Conservation (phyloP, 805 yeast species). For the Candida wancherniae region DNA sequence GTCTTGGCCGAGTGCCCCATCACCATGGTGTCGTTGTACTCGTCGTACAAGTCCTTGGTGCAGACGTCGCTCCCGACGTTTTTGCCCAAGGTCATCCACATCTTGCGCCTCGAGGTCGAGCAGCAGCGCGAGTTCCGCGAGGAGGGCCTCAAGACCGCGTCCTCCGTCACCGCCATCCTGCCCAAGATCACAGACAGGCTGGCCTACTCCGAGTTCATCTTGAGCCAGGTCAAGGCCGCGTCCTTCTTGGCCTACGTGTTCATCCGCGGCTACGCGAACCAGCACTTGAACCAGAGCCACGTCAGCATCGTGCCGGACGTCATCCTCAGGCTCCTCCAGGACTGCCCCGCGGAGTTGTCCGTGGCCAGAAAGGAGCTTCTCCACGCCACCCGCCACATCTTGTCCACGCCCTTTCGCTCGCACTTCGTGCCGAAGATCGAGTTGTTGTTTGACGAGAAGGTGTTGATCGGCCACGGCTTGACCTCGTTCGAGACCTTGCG, state of each 20-base stretch:
- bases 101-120: constrained; percentile 73
- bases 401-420: constrained; percentile 80
- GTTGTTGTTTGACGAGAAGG: constrained; percentile 76
- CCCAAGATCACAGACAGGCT: constrained; percentile 70
- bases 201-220: constrained; percentile 80
- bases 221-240: constrained; percentile 94
- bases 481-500: constrained; percentile 86
- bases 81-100: constrained; percentile 73
- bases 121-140: constrained; percentile 51
- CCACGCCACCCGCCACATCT: constrained; percentile 92
- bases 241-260: constrained; percentile 90
- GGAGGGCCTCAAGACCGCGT: constrained; percentile 49
- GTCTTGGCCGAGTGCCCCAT: constrained; percentile 95
- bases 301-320: constrained; percentile 74
- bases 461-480: constrained; percentile 86
- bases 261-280: constrained; percentile 75
- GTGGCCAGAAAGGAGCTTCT: constrained; percentile 88
- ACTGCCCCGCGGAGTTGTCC: constrained; percentile 91
- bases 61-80: constrained; percentile 67
- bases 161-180: constrained; percentile 64
- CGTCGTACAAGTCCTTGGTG: constrained; percentile 76
- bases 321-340: constrained; percentile 79
- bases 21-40: constrained; percentile 87
- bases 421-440: constrained; percentile 84
- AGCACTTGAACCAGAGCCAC: constrained; percentile 41